Evolutionary conservation across 208 protist genomes (phyloP).

Genomic region (Crithidia brevicula): DNA sequence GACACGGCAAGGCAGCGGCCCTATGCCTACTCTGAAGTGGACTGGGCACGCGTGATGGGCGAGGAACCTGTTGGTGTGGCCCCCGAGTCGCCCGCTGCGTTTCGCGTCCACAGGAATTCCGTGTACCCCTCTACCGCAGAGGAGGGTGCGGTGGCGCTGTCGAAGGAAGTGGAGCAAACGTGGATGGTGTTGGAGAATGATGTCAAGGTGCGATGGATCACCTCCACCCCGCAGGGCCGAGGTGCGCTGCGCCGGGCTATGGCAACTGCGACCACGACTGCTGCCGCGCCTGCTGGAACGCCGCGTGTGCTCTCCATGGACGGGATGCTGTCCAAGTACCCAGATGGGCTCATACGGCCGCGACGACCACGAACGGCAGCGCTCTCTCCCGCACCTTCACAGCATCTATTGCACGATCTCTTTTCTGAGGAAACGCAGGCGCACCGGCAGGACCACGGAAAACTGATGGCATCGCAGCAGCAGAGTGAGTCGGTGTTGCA

Average conservation of each 20-base stretch:
- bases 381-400: background rate
- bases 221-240: conserved; percentile 33
- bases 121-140: conserved; percentile 3
- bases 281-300: no score
- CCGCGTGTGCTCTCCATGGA: background rate
- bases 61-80: background rate
- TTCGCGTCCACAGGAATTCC: background rate
- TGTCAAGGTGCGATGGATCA: conserved; percentile 25
- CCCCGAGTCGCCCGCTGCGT: background rate
- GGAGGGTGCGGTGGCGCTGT: conserved; percentile 5
- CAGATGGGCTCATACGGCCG: conserved; percentile 14
- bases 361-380: conserved; percentile 10
- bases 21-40: conserved; percentile 8
- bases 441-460: no score
- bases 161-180: conserved; percentile 7
- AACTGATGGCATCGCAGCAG: no score
- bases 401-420: background rate
- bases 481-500: conserved; percentile 1
- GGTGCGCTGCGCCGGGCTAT: conserved; percentile 17
- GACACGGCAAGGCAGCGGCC: conserved; percentile 6
- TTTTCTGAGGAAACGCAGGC: background rate
- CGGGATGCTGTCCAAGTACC: conserved; percentile 29
- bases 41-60: conserved; percentile 22
- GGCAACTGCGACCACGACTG: background rate
- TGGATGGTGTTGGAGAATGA: conserved; percentile 18